Evolutionary conservation across 169 alveolate genomes (phyloP).

Genomic region (Toxoplasma gondii): DNA sequence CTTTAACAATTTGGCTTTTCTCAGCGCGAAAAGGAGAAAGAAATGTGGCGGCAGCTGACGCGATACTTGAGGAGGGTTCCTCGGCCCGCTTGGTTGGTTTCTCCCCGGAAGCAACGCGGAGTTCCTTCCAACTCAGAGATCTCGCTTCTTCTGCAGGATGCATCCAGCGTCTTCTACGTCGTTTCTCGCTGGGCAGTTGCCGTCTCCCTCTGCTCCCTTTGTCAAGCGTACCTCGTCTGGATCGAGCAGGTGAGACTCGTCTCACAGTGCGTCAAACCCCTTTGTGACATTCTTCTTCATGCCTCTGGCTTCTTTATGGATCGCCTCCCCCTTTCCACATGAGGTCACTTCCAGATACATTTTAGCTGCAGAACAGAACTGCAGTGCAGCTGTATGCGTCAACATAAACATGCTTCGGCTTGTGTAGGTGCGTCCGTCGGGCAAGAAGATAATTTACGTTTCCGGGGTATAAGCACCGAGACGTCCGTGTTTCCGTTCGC

Average conservation of each 20-base stretch:
- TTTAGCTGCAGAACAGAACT: too few species aligned
- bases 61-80: neutral
- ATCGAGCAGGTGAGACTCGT: neutral
- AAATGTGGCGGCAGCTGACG: neutral
- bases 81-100: neutral
- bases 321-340: too few species aligned
- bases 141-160: neutral
- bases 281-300: neutral
- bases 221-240: neutral
- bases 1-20: too few species aligned
- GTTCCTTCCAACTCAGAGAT: neutral
- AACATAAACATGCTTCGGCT: too few species aligned
- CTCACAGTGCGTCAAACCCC: neutral
- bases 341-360: too few species aligned
- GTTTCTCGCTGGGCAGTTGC: conserved; percentile 11
- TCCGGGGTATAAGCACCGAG: too few species aligned
- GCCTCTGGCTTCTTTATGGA: too few species aligned
- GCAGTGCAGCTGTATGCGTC: too few species aligned
- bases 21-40: neutral
- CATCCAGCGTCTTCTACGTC: neutral
- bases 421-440: too few species aligned
- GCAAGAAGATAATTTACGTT: too few species aligned
- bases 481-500: too few species aligned
- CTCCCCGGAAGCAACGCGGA: neutral
- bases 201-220: neutral